Conservation (phyloP, 371 early-diverging fungal genomes). For the Mucor racemosus region DNA sequence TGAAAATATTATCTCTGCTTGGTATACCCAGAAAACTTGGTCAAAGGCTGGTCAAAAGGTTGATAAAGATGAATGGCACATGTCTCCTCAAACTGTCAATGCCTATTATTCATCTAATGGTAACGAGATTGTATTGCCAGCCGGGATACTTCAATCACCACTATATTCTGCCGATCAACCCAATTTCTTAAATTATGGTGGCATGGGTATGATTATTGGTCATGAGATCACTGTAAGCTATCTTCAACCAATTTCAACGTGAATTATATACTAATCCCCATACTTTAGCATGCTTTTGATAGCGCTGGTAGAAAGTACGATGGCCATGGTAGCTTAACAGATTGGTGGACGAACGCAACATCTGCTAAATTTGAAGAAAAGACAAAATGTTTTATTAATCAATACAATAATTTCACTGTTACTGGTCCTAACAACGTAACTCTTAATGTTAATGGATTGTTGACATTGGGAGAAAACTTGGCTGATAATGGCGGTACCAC, state of each 20-base stretch:
- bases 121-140: conserved; percentile 58
- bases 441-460: conserved; percentile 45
- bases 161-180: conserved; percentile 47
- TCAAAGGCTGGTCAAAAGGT: conserved; percentile 39
- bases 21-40: conserved; percentile 36
- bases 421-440: conserved; percentile 27
- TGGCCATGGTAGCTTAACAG: conserved; percentile 31
- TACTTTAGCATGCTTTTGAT: conserved; percentile 51
- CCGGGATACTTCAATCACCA: conserved; percentile 61
- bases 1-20: conserved; percentile 29
- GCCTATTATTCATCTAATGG: conserved; percentile 35
- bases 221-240: conserved; percentile 65
- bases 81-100: conserved; percentile 62
- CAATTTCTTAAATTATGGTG: conserved; percentile 64
- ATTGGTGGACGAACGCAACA: conserved; percentile 71
- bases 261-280: not conserved
- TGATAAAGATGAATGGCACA: conserved; percentile 43
- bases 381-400: conserved; percentile 64
- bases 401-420: conserved; percentile 56
- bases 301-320: conserved; percentile 59
- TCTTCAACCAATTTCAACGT: not conserved
- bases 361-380: conserved; percentile 48
- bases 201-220: conserved; percentile 62
- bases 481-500: conserved; percentile 78
- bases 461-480: conserved; percentile 76